These are phyloP conservation scores for Bipolaris oryzae DNA, from an alignment of 2,329 filamentous ascomycete genomes.

Conservation along the genomic window DNA sequence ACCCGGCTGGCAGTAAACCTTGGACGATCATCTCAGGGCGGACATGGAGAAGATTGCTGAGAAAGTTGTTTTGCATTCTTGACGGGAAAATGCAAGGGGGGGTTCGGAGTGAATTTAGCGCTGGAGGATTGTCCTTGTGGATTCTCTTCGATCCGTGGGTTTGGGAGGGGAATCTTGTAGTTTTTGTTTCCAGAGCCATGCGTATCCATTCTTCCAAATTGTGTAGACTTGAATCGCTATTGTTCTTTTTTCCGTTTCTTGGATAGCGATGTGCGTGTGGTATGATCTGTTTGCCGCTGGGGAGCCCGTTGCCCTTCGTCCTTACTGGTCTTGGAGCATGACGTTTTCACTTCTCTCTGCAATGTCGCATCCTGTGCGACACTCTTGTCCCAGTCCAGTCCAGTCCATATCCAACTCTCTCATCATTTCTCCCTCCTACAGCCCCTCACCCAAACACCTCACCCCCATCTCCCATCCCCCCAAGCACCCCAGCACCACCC, in stretches of 20 bases:
- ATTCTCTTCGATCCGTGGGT: background rate
- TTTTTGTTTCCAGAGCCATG: background rate
- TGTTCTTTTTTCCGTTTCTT: background rate
- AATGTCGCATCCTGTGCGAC: background rate
- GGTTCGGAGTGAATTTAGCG: background rate
- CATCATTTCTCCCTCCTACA: background rate
- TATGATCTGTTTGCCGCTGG: background rate
- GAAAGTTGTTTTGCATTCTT: background rate
- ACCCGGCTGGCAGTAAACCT: slow-evolving; percentile 33
- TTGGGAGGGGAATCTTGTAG: background rate
- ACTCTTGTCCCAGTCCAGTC: background rate
- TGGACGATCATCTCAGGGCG: background rate
- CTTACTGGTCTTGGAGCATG: no score
- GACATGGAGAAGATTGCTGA: background rate
- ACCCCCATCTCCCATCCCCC: background rate
- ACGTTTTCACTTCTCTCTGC: no score
- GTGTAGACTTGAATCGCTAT: background rate
- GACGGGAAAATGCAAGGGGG: no score
- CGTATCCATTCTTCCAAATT: background rate
- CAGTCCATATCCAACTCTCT: background rate
- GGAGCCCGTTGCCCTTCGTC: background rate
- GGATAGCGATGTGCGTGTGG: background rate
- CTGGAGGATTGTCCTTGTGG: background rate
- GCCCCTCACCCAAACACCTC: slow-evolving; percentile 1
- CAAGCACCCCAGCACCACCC: slow-evolving; percentile 1